Conservation (phyloP, 768 basidiomycete genomes). For the Lentinula raphanica region DNA sequence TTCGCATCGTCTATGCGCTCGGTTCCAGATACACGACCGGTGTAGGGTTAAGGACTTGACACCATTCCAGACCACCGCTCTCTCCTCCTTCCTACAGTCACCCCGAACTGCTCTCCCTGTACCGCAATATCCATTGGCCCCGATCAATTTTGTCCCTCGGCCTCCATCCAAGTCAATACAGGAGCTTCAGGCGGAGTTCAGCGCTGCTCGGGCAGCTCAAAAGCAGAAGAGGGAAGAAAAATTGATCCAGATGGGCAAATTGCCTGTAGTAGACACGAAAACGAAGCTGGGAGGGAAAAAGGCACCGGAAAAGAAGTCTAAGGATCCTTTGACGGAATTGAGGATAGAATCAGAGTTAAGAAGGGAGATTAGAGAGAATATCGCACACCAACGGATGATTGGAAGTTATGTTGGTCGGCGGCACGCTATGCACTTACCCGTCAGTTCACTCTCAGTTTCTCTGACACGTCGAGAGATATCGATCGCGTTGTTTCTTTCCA, state of each 20-base stretch:
- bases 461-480: not conserved
- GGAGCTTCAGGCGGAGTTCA: constrained; percentile 36
- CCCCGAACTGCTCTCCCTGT: constrained; percentile 71
- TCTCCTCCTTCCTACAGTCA: constrained; percentile 93
- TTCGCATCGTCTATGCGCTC: constrained; percentile 79
- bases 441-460: constrained; percentile 36
- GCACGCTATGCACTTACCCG: constrained; percentile 90
- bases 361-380: constrained; percentile 82
- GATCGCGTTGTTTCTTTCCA: not conserved
- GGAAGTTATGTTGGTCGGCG: constrained; percentile 90
- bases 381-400: constrained; percentile 88
- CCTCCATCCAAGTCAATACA: constrained; percentile 35
- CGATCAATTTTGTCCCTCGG: constrained; percentile 43
- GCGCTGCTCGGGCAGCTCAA: constrained; percentile 19
- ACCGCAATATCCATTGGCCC: constrained; percentile 62
- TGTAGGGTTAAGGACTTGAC: constrained; percentile 79
- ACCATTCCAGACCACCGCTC: constrained; percentile 80
- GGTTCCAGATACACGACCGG: constrained; percentile 86
- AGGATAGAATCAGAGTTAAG: constrained; percentile 86
- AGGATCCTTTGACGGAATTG: constrained; percentile 67
- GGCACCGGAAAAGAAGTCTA: constrained; percentile 11
- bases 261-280: not conserved
- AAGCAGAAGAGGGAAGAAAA: constrained; percentile 24
- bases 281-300: not conserved
- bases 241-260: not conserved